Evolutionary conservation across 2,329 filamentous ascomycete genomes (phyloP).

Genomic region (Trematosphaeria pertusa): DNA sequence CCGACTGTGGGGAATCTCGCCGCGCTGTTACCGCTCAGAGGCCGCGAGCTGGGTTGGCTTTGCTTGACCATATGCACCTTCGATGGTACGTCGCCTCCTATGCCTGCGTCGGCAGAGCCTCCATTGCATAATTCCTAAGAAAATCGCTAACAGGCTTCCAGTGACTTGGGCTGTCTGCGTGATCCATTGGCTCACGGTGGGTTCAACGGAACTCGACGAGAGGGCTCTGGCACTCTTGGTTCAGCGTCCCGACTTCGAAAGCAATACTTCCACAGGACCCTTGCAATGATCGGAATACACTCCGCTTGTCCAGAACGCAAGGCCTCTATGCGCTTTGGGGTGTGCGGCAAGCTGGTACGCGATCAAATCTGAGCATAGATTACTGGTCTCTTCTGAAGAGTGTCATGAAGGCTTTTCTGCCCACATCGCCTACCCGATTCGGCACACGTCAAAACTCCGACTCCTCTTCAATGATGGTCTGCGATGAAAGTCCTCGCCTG

Average conservation of each 20-base stretch:
- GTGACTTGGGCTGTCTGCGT: conserved; percentile 45
- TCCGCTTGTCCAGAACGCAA: too few species aligned
- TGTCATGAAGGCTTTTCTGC: too few species aligned
- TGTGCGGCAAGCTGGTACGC: too few species aligned
- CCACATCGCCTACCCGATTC: too few species aligned
- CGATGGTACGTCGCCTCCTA: conserved; percentile 51
- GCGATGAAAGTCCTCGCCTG: conserved; percentile 63
- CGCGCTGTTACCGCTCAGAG: conserved; percentile 36
- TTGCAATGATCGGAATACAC: too few species aligned
- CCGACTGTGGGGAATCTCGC: conserved; percentile 49
- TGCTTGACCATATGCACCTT: conserved; percentile 50
- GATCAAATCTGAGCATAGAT: too few species aligned
- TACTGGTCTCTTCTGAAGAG: too few species aligned
- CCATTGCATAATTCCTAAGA: too few species aligned
- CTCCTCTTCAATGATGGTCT: conserved; percentile 76
- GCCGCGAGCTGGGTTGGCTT: conserved; percentile 49
- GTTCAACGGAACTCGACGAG: conserved; percentile 29
- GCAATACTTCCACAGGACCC: conserved; percentile 5
- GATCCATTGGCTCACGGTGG: conserved; percentile 46
- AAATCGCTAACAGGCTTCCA: conserved; percentile 15
- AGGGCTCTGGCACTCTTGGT: conserved; percentile 18
- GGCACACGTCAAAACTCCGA: conserved; percentile 49
- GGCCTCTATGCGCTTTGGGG: too few species aligned
- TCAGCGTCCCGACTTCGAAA: conserved; percentile 7
- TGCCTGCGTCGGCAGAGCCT: too few species aligned